Base-by-base conservation (phyloP, 2,329 filamentous ascomycete genomes). In the Aspergillus chevalieri region DNA sequence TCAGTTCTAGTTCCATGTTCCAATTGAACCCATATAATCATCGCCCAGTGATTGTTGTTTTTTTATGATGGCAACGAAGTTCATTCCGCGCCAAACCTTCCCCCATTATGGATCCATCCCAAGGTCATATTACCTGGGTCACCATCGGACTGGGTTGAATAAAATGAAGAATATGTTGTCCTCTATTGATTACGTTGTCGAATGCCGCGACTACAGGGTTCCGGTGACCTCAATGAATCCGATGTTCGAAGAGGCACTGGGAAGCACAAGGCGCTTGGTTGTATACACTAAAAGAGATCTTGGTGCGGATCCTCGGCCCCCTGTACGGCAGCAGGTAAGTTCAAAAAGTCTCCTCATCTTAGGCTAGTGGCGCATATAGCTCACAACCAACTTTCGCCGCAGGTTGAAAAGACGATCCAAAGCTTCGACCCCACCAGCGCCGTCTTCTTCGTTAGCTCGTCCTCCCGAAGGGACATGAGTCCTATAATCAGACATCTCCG, bases 281-380 rank as follows among this genome's bases (percentile, higher is more conserved):
- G 84, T 97, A 36, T 97, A 95, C 71, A 98, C 93, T 14, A 95
- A 97, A 69, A 75, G 81, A 57, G 91, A 96, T 68, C 77, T 95
- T 22, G 85, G 83, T 5, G 75, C 73, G 48, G 66, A 66, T 44
- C 66, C 67, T 9, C 65, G 65, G 26, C 64, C 65, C n/a, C 54
- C 60, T 34, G 69, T 73, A 56, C 69, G 67, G 60, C 68, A 56
- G 43, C 30, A 62, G 54, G 77, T 78, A 52, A 49, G 65, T 60
- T 22, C 8, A 15, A 17, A 36, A 55, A 15, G 42, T 38, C 24
- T 28, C 4, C 15, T 4, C n/a, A 36, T 36, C 34, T 7, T 7
- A 17, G 34, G 1, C 26, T 21, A 14, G 3, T 50, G 44, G 30
- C 39, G 10, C 17, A 47, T 24, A 41, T 14, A 14, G 17, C 52